Evolutionary conservation across 75 land plant genomes (phyloP), one percentile per base, ranked within the genome.

Genomic region (Isoetes taiwanensis): DNA sequence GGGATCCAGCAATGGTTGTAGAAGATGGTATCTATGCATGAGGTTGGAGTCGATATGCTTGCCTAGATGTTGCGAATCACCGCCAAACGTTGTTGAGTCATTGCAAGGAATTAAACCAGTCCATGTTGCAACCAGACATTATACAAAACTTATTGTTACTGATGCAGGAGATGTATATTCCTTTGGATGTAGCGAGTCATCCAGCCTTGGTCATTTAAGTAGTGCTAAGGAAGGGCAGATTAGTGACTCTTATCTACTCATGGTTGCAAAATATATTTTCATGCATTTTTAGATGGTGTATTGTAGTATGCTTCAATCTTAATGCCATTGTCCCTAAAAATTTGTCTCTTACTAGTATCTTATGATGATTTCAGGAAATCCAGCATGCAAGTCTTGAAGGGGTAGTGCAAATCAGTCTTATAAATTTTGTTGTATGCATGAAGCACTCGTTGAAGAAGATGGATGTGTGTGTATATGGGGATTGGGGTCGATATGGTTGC

Each of bases 41-140:
- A 87, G 91, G 91, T 41, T 86, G 91, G 91, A 87, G 91, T 5
- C 83, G 87, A 0, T 83, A 86, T 56, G 91, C 87, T 19, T 83
- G 91, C 69, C 63, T 86, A 53, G 91, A 87, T 2, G 87, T 28
- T 79, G 80, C 62, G 91, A 83, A 57, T 64, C 77, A 25, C 61
- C 63, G 31, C 91, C 91, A 1, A 86, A 86, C 64, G 91, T 86
- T 2, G 83, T 86, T 17, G 83, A 84, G 56, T 57, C 78, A 30
- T 63, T 86, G 52, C 73, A 63, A 40, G 66, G 71, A 10, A 70
- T 83, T 0, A 86, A 86, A 64, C 87, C 91, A 16, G 81, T 83
- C 57, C 78, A 83, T 74, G 87, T 86, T 35, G 87, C 87, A 19
- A 86, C 91, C 35, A 87, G 91, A 30, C 87, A 83, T 61, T 86